A percentile compares a stretch with the other conserved stretches of the same genome.
Conservation (phyloP, 2,329 filamentous ascomycete species). For the Calonectria multiphialidica region DNA sequence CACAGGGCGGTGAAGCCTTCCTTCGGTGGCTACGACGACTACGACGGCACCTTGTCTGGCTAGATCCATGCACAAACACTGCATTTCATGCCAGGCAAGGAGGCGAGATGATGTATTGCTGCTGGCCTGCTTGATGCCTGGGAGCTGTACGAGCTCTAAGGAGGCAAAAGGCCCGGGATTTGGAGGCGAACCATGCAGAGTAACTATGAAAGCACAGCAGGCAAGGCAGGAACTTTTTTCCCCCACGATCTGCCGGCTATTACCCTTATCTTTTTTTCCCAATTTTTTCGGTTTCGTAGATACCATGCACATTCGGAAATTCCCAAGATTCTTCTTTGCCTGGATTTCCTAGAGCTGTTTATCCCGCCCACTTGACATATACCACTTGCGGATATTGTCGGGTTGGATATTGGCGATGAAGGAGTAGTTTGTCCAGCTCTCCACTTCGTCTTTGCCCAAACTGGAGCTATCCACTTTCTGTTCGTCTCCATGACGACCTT, state of each 20-base stretch:
- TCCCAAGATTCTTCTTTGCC: neutral
- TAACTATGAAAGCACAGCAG: neutral
- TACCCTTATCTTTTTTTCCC: neutral
- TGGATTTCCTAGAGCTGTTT: neutral
- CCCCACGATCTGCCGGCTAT: neutral
- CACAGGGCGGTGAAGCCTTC: slow-evolving; percentile 43
- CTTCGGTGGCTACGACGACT: neutral
- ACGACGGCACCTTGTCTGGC: slow-evolving; percentile 24
- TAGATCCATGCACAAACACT: slow-evolving; percentile 40
- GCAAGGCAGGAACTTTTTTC: neutral
- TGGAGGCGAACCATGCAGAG: slow-evolving; percentile 12
- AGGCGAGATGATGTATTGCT: slow-evolving; percentile 25
- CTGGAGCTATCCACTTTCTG: slow-evolving; percentile 39
- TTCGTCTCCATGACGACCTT: slow-evolving; percentile 39
- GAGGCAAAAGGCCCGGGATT: slow-evolving; percentile 26
- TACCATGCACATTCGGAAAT: neutral
- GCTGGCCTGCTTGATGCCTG: slow-evolving; percentile 1
- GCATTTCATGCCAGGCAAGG: slow-evolving; percentile 25
- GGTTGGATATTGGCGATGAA: slow-evolving; percentile 23
- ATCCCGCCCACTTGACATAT: neutral
- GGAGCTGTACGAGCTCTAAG: neutral
- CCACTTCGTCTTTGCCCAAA: slow-evolving; percentile 7
- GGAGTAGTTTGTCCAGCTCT: slow-evolving; percentile 23
- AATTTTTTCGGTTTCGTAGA: neutral
- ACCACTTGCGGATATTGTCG: slow-evolving; percentile 33